Conservation (phyloP, 805 yeast genomes). For the Kluyveromyces dobzhanskii region DNA sequence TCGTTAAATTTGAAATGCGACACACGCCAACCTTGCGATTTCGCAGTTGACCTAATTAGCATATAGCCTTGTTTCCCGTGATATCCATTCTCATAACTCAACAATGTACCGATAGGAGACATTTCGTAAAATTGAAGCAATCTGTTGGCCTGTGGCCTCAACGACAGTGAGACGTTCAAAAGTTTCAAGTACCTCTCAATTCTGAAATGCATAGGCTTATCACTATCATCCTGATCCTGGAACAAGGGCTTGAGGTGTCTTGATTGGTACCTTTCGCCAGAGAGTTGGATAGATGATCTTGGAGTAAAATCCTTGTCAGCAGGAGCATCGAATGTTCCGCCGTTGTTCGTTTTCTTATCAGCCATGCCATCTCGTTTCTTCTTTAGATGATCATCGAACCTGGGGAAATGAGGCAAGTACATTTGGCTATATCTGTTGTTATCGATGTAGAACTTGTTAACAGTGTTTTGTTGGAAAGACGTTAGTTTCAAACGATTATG, state of each 20-base stretch:
- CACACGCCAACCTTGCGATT: slow-evolving; percentile 92
- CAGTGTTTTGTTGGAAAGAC: slow-evolving; percentile 35
- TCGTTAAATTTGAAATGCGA: slow-evolving; percentile 78
- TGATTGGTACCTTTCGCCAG: slow-evolving; percentile 17
- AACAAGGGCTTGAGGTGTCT: slow-evolving; percentile 25
- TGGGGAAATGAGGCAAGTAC: slow-evolving; percentile 25
- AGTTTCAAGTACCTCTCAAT: slow-evolving; percentile 63
- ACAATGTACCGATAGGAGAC: slow-evolving; percentile 76
- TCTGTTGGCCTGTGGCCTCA: slow-evolving; percentile 75
- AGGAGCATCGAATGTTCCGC: background rate
- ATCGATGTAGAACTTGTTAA: slow-evolving; percentile 22
- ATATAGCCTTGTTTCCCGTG: slow-evolving; percentile 87
- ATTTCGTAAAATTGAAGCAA: slow-evolving; percentile 83
- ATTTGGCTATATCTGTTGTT: slow-evolving; percentile 19
- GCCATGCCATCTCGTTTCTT: background rate
- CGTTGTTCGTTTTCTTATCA: background rate
- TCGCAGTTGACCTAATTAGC: slow-evolving; percentile 73
- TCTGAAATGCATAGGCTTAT: slow-evolving; percentile 24
- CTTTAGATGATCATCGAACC: slow-evolving; percentile 13
- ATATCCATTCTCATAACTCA: slow-evolving; percentile 73
- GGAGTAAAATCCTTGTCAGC: slow-evolving; percentile 7
- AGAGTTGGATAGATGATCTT: slow-evolving; percentile 13
- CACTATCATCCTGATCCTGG: slow-evolving; percentile 19
- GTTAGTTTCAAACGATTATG: slow-evolving; percentile 60
- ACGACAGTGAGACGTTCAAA: slow-evolving; percentile 48